Evolutionary conservation across 371 early-diverging fungal species (phyloP).

Genomic region (Mortierella sp.): DNA sequence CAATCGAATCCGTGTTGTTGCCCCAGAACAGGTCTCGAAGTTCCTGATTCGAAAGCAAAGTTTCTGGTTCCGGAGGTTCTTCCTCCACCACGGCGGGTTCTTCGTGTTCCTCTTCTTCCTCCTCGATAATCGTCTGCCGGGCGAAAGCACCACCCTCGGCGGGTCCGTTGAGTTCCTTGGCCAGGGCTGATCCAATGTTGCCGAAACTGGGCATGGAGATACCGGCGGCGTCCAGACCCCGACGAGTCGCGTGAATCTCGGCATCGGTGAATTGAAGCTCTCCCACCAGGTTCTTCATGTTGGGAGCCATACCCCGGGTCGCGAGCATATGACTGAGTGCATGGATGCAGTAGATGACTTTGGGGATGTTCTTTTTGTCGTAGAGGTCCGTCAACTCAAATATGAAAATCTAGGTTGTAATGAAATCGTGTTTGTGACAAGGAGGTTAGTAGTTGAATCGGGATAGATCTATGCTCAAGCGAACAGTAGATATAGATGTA

Average conservation of each 20-base stretch:
- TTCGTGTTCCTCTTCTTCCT: conserved; percentile 57
- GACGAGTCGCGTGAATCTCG: conserved; percentile 85
- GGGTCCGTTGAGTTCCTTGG: conserved; percentile 71
- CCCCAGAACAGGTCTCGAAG: conserved; percentile 46
- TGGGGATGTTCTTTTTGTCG: conserved; percentile 99
- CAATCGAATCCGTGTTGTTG: conserved; percentile 57
- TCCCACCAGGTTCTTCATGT: conserved; percentile 94
- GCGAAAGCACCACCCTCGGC: conserved; percentile 54
- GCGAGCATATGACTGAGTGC: conserved; percentile 97
- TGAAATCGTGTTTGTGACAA: not conserved
- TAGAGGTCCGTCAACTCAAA: conserved; percentile 99
- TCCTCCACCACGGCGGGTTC: conserved; percentile 35
- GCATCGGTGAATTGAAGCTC: conserved; percentile 91
- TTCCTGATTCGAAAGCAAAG: conserved; percentile 51
- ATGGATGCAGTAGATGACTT: conserved; percentile 99
- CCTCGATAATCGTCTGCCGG: conserved; percentile 62
- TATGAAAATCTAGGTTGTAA: conserved; percentile 79
- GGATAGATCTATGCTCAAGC: not conserved
- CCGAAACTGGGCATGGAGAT: conserved; percentile 87
- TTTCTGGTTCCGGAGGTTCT: conserved; percentile 45
- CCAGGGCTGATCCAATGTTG: conserved; percentile 79
- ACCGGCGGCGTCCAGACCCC: conserved; percentile 85
- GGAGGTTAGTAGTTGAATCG: not conserved
- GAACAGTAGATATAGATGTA: not conserved
- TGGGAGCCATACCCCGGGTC: conserved; percentile 86